Evolutionary conservation across 2,329 filamentous ascomycete genomes (phyloP).

Genomic region (Exophiala sp.): DNA sequence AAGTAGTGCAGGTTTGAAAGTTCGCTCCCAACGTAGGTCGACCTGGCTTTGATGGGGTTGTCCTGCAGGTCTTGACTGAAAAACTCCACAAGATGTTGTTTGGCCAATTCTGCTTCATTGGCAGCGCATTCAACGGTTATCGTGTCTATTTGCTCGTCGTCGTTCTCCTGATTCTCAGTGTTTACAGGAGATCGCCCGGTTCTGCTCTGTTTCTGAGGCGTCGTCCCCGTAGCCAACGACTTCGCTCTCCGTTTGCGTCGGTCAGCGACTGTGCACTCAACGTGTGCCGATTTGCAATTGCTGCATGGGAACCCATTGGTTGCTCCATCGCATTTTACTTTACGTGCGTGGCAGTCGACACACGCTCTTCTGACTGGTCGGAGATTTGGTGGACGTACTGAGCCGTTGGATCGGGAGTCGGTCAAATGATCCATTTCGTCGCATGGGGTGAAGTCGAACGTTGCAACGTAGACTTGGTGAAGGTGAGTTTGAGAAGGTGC

Average conservation of each 20-base stretch:
- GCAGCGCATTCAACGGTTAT: neutral
- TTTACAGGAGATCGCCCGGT: neutral
- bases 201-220: neutral
- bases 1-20: conserved; percentile 6
- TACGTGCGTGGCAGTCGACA: neutral
- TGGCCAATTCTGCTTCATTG: conserved; percentile 1
- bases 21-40: conserved; percentile 5
- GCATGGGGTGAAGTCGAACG: no score
- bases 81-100: conserved; percentile 4
- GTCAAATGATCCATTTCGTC: neutral
- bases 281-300: neutral
- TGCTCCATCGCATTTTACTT: neutral
- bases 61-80: conserved; percentile 2
- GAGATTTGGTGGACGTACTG: neutral
- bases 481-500: neutral
- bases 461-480: no score
- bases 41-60: conserved; percentile 3
- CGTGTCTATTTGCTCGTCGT: neutral
- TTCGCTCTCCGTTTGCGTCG: neutral
- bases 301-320: neutral
- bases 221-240: neutral
- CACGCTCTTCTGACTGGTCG: neutral
- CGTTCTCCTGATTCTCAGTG: neutral
- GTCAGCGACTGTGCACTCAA: neutral
- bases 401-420: neutral